Conservation (phyloP, 2,329 filamentous ascomycete genomes). For the Exophiala viscosa region DNA sequence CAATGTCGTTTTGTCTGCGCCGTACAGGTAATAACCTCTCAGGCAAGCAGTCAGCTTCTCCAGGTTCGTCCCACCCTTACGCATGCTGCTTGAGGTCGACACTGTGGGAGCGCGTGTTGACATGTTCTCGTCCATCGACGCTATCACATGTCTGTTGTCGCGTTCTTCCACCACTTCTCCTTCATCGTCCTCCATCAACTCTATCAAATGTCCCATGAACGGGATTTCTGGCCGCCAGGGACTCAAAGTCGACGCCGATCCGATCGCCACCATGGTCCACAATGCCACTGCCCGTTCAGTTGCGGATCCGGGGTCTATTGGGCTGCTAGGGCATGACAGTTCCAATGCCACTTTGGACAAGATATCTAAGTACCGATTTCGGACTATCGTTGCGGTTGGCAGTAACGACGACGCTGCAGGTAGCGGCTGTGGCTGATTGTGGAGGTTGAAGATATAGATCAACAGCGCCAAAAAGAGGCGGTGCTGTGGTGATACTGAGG, state of each 20-base stretch:
- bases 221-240: slow-evolving; percentile 19
- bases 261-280: slow-evolving; percentile 20
- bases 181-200: slow-evolving; percentile 16
- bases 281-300: slow-evolving; percentile 20
- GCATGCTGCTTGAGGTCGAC: neutral
- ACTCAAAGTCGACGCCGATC: slow-evolving; percentile 15
- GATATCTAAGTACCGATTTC: slow-evolving; percentile 9
- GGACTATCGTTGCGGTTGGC: neutral
- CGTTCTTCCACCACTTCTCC: neutral
- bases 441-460: slow-evolving; percentile 21
- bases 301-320: neutral
- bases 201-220: slow-evolving; percentile 23
- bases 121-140: neutral
- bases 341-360: slow-evolving; percentile 14
- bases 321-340: slow-evolving; percentile 9
- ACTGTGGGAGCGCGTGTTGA: neutral
- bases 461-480: slow-evolving; percentile 14
- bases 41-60: slow-evolving; percentile 17
- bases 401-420: neutral
- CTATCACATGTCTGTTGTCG: neutral
- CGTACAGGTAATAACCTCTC: slow-evolving; percentile 20
- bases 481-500: slow-evolving; percentile 4
- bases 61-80: slow-evolving; percentile 3
- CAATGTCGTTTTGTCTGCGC: slow-evolving; percentile 16
- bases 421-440: slow-evolving; percentile 10